Conservation (phyloP, 163 green algal genomes). For the Chlamydomonas reinhardtii region DNA sequence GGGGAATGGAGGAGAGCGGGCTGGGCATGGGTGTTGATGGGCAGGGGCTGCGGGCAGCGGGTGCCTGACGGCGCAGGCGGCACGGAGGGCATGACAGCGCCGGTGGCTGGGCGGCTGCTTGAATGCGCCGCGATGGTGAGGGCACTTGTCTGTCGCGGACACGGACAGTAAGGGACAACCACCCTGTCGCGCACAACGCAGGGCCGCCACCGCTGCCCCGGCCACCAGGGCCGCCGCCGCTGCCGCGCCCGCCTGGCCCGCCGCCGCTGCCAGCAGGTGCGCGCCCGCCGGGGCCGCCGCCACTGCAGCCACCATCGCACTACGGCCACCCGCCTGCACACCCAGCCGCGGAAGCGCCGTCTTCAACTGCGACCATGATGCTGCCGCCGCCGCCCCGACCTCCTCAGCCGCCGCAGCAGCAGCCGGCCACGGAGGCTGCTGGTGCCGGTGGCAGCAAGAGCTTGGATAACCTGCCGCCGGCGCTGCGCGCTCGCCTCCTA, state of each 20-base stretch:
- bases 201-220: conserved; percentile 23
- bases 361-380: neutral
- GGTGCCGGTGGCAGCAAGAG: conserved; percentile 7
- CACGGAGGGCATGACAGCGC: too few species aligned
- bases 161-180: too few species aligned
- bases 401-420: neutral
- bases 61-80: too few species aligned
- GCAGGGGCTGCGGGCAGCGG: too few species aligned
- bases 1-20: neutral
- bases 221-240: conserved; percentile 28
- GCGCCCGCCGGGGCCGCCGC: conserved; percentile 9
- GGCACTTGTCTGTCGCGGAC: too few species aligned
- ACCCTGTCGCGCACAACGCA: neutral
- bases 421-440: neutral
- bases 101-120: too few species aligned
- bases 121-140: too few species aligned
- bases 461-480: conserved; percentile 66
- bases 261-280: conserved; percentile 9
- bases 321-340: neutral
- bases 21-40: too few species aligned
- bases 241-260: conserved; percentile 27
- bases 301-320: neutral
- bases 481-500: conserved; percentile 72
- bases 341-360: neutral
- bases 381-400: conserved; percentile 1